phyloP scores from a whole-genome alignment of 2,329 filamentous ascomycete genomes.

The Sarocladiaceae sp. region DNA sequence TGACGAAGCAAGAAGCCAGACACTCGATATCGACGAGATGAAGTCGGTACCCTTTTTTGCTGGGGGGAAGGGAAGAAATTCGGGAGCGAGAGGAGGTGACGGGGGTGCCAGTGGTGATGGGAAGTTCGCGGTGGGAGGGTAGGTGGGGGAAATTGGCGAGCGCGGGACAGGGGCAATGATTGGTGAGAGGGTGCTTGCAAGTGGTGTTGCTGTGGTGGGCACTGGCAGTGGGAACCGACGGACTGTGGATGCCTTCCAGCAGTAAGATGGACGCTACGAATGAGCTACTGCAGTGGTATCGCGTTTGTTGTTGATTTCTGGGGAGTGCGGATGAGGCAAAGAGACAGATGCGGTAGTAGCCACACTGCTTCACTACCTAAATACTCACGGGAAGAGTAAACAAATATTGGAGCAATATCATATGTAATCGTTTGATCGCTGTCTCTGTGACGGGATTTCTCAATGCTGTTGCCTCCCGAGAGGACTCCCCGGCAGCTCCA shows the following conservation, averaged over 20 bases:
- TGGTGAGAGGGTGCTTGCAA: constrained; percentile 11
- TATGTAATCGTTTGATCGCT: no score
- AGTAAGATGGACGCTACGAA: neutral
- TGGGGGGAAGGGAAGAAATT: constrained; percentile 20
- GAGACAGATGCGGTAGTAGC: no score
- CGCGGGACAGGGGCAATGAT: constrained; percentile 26
- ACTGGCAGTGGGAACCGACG: neutral
- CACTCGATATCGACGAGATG: constrained; percentile 23
- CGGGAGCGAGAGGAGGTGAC: constrained; percentile 20
- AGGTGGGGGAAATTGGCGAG: constrained; percentile 44
- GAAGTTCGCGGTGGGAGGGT: constrained; percentile 28
- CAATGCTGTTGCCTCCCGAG: neutral
- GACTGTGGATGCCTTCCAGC: neutral
- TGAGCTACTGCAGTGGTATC: no score
- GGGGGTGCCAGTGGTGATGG: constrained; percentile 16
- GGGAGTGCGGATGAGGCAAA: no score
- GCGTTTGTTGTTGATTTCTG: constrained; percentile 9
- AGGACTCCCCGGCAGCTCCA: neutral
- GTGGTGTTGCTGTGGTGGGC: constrained; percentile 4
- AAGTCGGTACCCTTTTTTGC: constrained; percentile 23
- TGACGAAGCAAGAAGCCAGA: constrained; percentile 22
- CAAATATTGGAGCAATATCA: no score
- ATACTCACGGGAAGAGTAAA: no score
- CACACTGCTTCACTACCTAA: no score
- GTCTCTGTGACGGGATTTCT: neutral